Percentiles rank a stretch among this genome's conserved stretches.
Evolutionary conservation across 371 early-diverging fungal species (phyloP).

Genomic region (Globomyces sp.): DNA sequence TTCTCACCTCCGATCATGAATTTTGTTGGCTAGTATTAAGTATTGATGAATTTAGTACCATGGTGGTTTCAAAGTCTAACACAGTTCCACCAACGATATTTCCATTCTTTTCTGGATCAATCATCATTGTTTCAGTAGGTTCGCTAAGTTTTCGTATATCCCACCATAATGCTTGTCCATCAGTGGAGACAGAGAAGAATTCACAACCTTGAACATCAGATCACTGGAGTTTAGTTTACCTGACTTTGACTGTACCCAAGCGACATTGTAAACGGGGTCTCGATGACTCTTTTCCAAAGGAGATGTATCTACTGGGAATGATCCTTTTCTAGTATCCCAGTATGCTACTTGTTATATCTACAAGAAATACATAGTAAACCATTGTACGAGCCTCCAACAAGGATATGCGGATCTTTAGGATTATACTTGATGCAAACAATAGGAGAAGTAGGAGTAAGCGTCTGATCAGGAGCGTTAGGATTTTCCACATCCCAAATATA

Average conservation of each 20-base stretch:
- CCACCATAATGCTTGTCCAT: conserved; percentile 61
- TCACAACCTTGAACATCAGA: conserved; percentile 39
- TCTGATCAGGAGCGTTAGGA: conserved; percentile 54
- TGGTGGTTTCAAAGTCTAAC: conserved; percentile 57
- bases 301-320: conserved; percentile 52
- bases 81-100: conserved; percentile 55
- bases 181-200: conserved; percentile 56
- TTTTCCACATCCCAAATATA: conserved; percentile 63
- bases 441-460: conserved; percentile 47
- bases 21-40: conserved; percentile 53
- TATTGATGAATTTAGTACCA: conserved; percentile 36
- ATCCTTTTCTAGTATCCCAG: conserved; percentile 59
- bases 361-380: conserved; percentile 46
- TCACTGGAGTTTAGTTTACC: conserved; percentile 24
- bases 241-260: conserved; percentile 60
- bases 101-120: conserved; percentile 61
- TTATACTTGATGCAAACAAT: conserved; percentile 56
- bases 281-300: conserved; percentile 51
- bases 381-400: conserved; percentile 57
- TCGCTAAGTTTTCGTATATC: conserved; percentile 59
- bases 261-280: conserved; percentile 52
- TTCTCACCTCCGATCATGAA: conserved; percentile 62
- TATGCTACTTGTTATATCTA: conserved; percentile 34
- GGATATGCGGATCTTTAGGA: conserved; percentile 59
- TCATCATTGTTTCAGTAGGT: conserved; percentile 50